Conservation (phyloP, 1,139 yeast species). For the Candida gigantensis region DNA sequence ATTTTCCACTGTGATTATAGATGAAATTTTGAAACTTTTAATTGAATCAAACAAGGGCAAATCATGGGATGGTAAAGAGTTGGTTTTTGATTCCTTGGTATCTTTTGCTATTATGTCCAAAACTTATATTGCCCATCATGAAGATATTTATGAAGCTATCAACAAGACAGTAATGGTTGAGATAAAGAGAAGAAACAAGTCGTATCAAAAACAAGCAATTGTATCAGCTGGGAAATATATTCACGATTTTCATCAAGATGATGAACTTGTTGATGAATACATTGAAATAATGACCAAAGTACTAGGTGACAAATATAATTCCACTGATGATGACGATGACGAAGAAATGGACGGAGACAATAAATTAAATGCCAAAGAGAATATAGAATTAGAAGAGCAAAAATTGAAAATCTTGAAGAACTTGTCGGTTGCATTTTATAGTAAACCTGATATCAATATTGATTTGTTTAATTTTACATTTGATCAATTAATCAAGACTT, state of each 20-base stretch:
- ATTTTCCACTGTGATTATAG: conserved; percentile 25
- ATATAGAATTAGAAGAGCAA: conserved; percentile 39
- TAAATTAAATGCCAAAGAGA: conserved; percentile 26
- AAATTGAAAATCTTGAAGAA: conserved; percentile 35
- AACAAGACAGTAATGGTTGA: conserved; percentile 55
- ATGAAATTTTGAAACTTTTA: conserved; percentile 53
- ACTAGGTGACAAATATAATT: conserved; percentile 31
- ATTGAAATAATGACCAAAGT: conserved; percentile 36
- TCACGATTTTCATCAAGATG: conserved; percentile 42
- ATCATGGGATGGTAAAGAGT: conserved; percentile 88
- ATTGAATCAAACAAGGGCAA: conserved; percentile 72
- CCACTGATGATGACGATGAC: conserved; percentile 23
- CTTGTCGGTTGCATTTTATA: conserved; percentile 31
- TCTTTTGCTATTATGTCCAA: conserved; percentile 52
- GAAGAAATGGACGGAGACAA: conserved; percentile 31
- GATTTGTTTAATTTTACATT: conserved; percentile 29
- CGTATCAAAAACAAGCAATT: conserved; percentile 59
- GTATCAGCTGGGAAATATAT: conserved; percentile 51
- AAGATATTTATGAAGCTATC: conserved; percentile 25
- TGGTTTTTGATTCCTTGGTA: conserved; percentile 69
- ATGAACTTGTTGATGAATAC: conserved; percentile 39
- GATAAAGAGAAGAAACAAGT: conserved; percentile 65
- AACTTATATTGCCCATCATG: conserved; percentile 17
- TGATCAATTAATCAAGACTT: conserved; percentile 19
- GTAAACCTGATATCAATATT: conserved; percentile 18